phyloP scores from a whole-genome alignment of 192 early-diverging fungal species.

The Backusella australiensis region DNA sequence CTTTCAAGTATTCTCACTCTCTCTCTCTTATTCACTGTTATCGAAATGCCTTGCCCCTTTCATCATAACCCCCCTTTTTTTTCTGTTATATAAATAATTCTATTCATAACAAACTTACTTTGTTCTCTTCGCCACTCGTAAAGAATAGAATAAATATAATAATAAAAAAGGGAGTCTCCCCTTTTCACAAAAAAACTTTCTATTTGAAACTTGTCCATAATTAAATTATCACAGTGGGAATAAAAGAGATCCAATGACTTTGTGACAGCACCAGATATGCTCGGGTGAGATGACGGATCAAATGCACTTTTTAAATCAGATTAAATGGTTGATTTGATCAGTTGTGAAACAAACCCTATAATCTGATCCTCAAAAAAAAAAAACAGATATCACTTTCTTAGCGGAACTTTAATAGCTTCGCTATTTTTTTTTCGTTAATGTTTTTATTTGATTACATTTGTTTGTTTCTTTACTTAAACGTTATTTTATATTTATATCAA shows the following conservation, averaged over 20 bases:
- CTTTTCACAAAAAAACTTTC: not conserved
- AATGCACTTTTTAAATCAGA: not conserved
- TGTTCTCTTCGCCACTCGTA: not conserved
- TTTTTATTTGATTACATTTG: conserved; percentile 1
- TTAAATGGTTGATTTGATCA: not conserved
- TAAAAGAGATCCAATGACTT: not conserved
- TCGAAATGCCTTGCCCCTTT: not conserved
- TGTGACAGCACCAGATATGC: not conserved
- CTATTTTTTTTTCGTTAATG: not conserved
- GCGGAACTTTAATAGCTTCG: not conserved
- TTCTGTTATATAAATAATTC: not conserved
- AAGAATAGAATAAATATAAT: not conserved
- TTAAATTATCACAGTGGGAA: not conserved
- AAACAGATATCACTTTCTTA: no score
- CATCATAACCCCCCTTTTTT: not conserved
- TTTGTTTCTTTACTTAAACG: conserved; percentile 2
- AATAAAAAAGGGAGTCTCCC: not conserved
- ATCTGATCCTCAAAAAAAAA: not conserved
- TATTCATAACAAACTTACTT: not conserved
- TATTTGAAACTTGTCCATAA: conserved; percentile 3
- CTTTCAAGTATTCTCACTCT: not conserved
- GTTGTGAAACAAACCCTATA: not conserved
- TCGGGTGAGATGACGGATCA: not conserved
- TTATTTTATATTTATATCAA: not conserved
- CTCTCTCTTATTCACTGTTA: not conserved